Evolutionary conservation across 139 green algal species (phyloP).

Genomic region (Chlamydomonas asymmetrica): DNA sequence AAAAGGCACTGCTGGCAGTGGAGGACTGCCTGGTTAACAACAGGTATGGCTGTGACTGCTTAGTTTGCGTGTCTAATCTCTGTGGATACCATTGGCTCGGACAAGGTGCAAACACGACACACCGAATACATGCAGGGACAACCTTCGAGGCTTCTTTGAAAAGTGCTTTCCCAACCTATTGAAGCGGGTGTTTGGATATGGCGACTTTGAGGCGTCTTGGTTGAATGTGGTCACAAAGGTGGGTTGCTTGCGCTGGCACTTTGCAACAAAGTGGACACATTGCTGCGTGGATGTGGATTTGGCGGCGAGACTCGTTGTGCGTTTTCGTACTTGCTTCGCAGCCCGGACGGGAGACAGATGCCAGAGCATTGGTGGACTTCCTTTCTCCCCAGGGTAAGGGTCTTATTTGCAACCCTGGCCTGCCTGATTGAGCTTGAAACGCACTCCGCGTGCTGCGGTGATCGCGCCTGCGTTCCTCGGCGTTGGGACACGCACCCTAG

Average conservation of each 20-base stretch:
- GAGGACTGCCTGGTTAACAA: constrained; percentile 71
- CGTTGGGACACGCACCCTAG: no score
- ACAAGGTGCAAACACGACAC: no score
- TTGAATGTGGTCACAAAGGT: constrained; percentile 67
- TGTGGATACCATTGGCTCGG: neutral
- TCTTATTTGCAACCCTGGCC: no score
- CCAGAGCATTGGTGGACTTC: constrained; percentile 56
- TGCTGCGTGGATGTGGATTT: no score
- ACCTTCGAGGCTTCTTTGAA: constrained; percentile 82
- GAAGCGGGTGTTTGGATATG: constrained; percentile 79
- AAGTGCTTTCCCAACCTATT: constrained; percentile 76
- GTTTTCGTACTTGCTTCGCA: no score
- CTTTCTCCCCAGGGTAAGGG: constrained; percentile 59
- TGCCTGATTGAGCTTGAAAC: no score
- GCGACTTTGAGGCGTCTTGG: constrained; percentile 69
- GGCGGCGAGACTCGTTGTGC: no score
- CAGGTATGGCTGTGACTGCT: constrained; percentile 26
- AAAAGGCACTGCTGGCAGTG: constrained; percentile 56
- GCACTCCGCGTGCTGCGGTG: no score
- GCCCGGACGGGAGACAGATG: constrained; percentile 59
- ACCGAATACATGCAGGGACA: constrained; percentile 62
- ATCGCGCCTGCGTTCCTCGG: no score
- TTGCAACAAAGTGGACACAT: no score
- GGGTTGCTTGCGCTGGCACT: no score
- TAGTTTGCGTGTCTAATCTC: neutral